A percentile compares a stretch with the other conserved stretches of the same genome.
Conservation (phyloP, 2,329 filamentous ascomycete species). For the Mycosphaerella sp. region DNA sequence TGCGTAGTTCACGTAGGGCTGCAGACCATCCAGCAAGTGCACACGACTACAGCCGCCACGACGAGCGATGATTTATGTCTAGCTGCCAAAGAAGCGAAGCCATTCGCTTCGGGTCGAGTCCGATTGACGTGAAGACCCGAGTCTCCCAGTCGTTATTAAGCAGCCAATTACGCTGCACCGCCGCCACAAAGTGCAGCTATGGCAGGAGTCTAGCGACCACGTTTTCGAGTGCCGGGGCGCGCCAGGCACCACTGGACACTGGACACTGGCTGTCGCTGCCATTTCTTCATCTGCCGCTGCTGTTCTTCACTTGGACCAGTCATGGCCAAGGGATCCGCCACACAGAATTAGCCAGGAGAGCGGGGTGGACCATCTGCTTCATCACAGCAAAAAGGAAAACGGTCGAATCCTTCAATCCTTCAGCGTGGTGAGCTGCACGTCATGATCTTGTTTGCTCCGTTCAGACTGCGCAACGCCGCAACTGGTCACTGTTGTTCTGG, state of each 20-base stretch:
- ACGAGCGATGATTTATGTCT: constrained; percentile 1
- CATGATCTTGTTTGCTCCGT: too few relatives aligned
- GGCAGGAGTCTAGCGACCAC: background rate
- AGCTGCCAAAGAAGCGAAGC: background rate
- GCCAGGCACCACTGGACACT: background rate
- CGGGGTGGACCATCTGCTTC: too few relatives aligned
- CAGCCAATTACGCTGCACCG: constrained; percentile 1
- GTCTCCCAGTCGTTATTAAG: background rate
- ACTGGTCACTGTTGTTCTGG: too few relatives aligned
- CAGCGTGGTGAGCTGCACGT: too few relatives aligned
- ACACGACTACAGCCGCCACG: constrained; percentile 1
- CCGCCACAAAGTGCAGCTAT: constrained; percentile 1
- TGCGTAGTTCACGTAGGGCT: constrained; percentile 5
- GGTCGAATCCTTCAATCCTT: too few relatives aligned
- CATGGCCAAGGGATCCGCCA: too few relatives aligned
- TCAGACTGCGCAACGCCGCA: too few relatives aligned
- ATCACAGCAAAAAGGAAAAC: too few relatives aligned
- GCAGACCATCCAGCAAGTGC: background rate
- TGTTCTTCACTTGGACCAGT: too few relatives aligned
- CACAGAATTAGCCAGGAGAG: too few relatives aligned
- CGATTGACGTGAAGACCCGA: background rate
- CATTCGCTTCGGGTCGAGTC: background rate
- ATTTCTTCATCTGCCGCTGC: too few relatives aligned
- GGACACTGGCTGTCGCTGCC: background rate
- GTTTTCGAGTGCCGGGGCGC: background rate